Evolutionary conservation across 306 rosid genomes (phyloP), one percentile per base, ranked within the genome.

Genomic region (Begonia loranthoides): DNA sequence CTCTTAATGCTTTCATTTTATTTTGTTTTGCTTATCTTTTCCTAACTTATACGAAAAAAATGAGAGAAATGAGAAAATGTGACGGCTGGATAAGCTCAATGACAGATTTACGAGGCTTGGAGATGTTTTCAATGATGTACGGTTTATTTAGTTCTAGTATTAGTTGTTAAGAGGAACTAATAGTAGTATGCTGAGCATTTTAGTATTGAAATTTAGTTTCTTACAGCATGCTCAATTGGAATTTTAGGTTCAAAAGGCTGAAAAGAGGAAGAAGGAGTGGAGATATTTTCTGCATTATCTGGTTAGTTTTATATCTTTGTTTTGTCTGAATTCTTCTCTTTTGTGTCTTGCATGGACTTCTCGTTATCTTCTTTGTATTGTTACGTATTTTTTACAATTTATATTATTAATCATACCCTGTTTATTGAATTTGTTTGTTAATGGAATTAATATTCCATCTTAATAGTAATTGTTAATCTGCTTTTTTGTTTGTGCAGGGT

Each of bases 211-310:
- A 28, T 4, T 28, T 28, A 28, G 9, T 28, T 28, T 43, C 47
- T 43, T 43, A 10, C 15, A 1, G 15, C 13, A 43, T 43, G 6
- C 47, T 43, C 8, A 3, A 28, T 57, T 70, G 60, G 13, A 28
- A n/a, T 48, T 55, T 24, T 66, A 92, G 99, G 94, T 92, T 52
- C 99, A 86, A 69, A 86, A 71, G 52, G 77, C 90, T 16, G 99
- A 92, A 76, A 68, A 70, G 41, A 72, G 82, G 76, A 80, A 92
- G 56, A 80, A 79, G 9, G 92, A 82, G 55, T 83, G 96, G 94
- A 92, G 65, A 76, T 92, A 82, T 81, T 92, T 80, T 66, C 94
- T 92, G 63, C 99, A 92, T 79, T 92, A 92, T 67, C 96, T 86
- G 36, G 99, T 92, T 73, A 76, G 99, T 80, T 64, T 33, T 57